A percentile compares a stretch with the other conserved stretches of the same genome.
Conservation (phyloP, 176 grass and related monocot genomes). For the Chrysopogon serrulatus region DNA sequence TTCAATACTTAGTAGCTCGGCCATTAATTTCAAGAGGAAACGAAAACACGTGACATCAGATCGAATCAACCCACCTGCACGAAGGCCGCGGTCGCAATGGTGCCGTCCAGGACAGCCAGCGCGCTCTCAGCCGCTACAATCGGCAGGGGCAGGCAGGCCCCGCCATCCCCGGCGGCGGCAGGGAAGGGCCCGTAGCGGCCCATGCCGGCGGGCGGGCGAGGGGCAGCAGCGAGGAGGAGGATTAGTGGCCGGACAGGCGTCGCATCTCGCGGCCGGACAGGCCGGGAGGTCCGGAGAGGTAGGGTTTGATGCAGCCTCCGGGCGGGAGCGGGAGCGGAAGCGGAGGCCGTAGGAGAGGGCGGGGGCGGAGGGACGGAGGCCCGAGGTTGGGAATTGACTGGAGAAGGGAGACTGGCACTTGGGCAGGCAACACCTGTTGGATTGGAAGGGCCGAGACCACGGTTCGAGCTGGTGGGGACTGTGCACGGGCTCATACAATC, state of each 20-base stretch:
- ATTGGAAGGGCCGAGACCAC: constrained; percentile 33
- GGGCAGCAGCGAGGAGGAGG: background rate
- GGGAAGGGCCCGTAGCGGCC: constrained; percentile 22
- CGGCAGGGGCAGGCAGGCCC: constrained; percentile 63
- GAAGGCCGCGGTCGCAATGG: constrained; percentile 59
- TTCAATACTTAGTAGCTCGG: background rate
- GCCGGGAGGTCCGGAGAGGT: constrained; percentile 10
- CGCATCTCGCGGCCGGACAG: constrained; percentile 24
- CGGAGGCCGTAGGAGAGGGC: background rate
- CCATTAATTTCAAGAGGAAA: background rate
- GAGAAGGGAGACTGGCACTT: background rate
- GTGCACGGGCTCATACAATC: too few species aligned
- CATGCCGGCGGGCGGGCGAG: constrained; percentile 25
- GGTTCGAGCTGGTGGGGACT: background rate
- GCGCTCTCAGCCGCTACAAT: constrained; percentile 39
- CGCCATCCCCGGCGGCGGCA: constrained; percentile 22
- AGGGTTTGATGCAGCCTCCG: constrained; percentile 23
- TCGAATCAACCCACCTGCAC: constrained; percentile 71
- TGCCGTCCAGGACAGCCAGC: constrained; percentile 58
- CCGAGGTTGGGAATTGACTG: constrained; percentile 33
- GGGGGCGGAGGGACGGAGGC: background rate
- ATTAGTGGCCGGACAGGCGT: constrained; percentile 20
- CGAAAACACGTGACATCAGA: constrained; percentile 7
- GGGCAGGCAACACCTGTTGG: constrained; percentile 40
- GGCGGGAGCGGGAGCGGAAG: background rate